These are phyloP conservation scores for Beauveria pseudobassiana DNA, from an alignment of 2,329 filamentous ascomycete species.

Conservation along the genomic window DNA sequence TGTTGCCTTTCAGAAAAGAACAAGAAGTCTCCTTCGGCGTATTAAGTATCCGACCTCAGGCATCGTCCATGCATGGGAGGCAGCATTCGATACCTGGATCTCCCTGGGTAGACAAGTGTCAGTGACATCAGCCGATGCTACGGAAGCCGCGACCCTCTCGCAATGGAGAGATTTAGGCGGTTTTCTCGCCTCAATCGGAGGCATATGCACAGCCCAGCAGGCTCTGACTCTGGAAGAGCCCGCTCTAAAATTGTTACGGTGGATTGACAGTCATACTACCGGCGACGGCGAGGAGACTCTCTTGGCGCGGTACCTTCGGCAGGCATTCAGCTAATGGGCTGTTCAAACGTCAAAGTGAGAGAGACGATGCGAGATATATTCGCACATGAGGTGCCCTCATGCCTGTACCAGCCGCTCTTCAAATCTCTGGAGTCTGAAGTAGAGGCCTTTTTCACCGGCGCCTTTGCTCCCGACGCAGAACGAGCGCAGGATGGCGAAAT, in stretches of 20 bases:
- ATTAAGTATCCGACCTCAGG: constrained; percentile 57
- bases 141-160: constrained; percentile 49
- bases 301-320: constrained; percentile 52
- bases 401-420: constrained; percentile 56
- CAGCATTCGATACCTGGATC: constrained; percentile 58
- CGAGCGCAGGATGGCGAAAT: constrained; percentile 53
- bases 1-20: constrained; percentile 62
- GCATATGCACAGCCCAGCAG: constrained; percentile 56
- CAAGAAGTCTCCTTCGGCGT: constrained; percentile 50
- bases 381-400: constrained; percentile 55
- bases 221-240: constrained; percentile 50
- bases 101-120: constrained; percentile 57
- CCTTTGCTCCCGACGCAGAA: constrained; percentile 38
- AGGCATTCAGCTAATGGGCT: constrained; percentile 60
- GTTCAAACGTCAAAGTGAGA: constrained; percentile 54
- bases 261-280: constrained; percentile 55
- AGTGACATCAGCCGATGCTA: constrained; percentile 38
- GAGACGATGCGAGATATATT: constrained; percentile 61
- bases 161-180: constrained; percentile 66
- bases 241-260: constrained; percentile 47
- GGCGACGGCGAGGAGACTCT: constrained; percentile 55
- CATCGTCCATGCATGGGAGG: constrained; percentile 61
- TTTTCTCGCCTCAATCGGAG: constrained; percentile 59
- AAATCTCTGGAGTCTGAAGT: constrained; percentile 58
- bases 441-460: constrained; percentile 53